These are phyloP conservation scores for cucumber (Cucumis sativus) DNA, from an alignment of 306 rosid species.

Conservation along the genomic window DNA sequence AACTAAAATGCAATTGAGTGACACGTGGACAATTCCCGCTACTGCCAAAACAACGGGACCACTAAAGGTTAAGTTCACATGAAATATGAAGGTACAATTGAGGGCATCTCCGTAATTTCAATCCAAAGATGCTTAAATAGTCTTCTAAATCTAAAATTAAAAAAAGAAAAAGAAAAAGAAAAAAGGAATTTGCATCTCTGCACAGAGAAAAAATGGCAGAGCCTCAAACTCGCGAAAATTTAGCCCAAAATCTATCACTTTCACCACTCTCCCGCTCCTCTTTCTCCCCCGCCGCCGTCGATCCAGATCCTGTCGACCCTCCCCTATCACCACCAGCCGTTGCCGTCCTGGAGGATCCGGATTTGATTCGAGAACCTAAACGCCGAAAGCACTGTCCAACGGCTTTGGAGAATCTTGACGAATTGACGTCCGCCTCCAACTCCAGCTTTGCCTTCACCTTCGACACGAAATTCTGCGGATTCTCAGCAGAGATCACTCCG, in stretches of 20 bases:
- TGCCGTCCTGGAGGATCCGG: neutral
- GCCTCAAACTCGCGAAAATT: slow-evolving; percentile 3
- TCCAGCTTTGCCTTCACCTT: slow-evolving; percentile 27
- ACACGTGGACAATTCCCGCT: neutral
- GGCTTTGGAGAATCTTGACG: slow-evolving; percentile 22
- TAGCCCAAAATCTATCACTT: neutral
- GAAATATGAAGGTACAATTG: neutral
- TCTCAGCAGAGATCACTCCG: slow-evolving; percentile 26
- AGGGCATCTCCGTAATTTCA: neutral
- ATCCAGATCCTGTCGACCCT: slow-evolving; percentile 1
- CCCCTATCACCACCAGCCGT: neutral
- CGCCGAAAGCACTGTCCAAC: slow-evolving; percentile 27
- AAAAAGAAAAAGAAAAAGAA: neutral
- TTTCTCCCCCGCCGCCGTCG: slow-evolving; percentile 4
- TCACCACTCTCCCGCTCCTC: neutral
- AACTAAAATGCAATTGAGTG: neutral
- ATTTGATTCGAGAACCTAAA: slow-evolving; percentile 18
- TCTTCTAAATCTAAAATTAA: neutral
- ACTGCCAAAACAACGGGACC: neutral
- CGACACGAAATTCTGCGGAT: slow-evolving; percentile 23
- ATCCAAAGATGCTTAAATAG: neutral
- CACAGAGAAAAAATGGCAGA: slow-evolving; percentile 6
- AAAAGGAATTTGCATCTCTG: neutral
- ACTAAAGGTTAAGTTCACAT: neutral
- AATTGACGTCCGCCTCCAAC: slow-evolving; percentile 10